Evolutionary conservation across 2,329 filamentous ascomycete species (phyloP), one percentile per base, ranked within the genome.

Genomic region (Calonectria henricotiae): DNA sequence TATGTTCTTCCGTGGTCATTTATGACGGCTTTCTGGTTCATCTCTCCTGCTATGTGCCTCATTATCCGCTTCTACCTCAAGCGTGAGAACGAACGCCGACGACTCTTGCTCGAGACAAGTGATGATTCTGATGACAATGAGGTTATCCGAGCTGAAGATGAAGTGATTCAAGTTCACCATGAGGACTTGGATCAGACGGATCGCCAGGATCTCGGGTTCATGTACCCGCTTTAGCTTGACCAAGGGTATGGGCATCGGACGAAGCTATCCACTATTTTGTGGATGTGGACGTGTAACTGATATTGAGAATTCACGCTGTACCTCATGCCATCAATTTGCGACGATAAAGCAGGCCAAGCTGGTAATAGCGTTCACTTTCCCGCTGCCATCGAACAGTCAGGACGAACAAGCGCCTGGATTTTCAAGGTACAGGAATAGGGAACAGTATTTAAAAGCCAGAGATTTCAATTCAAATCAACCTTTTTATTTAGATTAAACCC

Each of bases 21-120:
- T n/a, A 49, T 49, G 46, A 49, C 46, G 7, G 25, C 46, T 2
- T 49, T 49, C 3, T 49, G 46, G 46, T 49, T 49, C 46, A 49
- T 49, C 13, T 49, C 46, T 30, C 46, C 46, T 17, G 46, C 46
- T 6, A 49, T 49, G 46, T 49, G 46, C 25, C 25, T 49, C 25
- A 17, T 32, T 12, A 49, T 49, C 15, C 46, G 46, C 17, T 49
- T 49, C 25, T 49, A 49, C 25, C 46, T 49, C 15, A 49, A 49
- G 25, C 46, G 46, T 6, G 46, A 49, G 25, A 49, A 49, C 12
- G 46, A 49, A n/a, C 46, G 46, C 23, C 46, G 46, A 13, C 46
- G 46, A 30, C 25, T 6, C 17, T 37, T 55, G 49, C 49, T 35
- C 8, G 49, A 55, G 13, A 23, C 30, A 4, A 20, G 1, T 3